A percentile compares a stretch with the other conserved stretches of the same genome.
phyloP scores from a whole-genome alignment of 176 grass and related monocot species.

The Tuctoria greenei region DNA sequence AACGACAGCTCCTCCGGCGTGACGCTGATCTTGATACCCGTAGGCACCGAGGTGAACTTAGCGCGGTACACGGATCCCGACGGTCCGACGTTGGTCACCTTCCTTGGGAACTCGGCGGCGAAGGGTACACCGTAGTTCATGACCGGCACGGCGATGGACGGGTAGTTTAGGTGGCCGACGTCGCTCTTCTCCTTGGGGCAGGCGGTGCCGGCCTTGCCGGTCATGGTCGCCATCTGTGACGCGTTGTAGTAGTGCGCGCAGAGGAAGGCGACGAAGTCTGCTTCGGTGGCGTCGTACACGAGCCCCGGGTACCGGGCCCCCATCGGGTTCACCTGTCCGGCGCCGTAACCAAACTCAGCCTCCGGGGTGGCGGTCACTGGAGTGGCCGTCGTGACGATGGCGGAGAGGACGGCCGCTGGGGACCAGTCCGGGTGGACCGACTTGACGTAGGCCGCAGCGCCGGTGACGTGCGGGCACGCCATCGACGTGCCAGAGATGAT shows the following conservation, averaged over 20 bases:
- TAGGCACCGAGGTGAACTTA: neutral
- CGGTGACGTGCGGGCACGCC: slow-evolving; percentile 63
- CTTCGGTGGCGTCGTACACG: slow-evolving; percentile 29
- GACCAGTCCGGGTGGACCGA: slow-evolving; percentile 30
- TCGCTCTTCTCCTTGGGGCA: neutral
- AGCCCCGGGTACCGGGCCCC: slow-evolving; percentile 17
- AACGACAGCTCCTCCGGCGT: slow-evolving; percentile 8
- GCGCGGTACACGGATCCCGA: slow-evolving; percentile 3
- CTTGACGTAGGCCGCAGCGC: slow-evolving; percentile 32
- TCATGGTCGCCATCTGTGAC: slow-evolving; percentile 4
- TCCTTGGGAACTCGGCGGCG: slow-evolving; percentile 3
- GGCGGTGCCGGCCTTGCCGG: neutral
- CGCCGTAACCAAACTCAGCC: slow-evolving; percentile 24
- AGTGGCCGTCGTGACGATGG: slow-evolving; percentile 28
- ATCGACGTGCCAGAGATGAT: slow-evolving; percentile 81
- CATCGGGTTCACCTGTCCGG: slow-evolving; percentile 28
- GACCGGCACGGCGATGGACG: slow-evolving; percentile 39
- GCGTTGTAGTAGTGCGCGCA: slow-evolving; percentile 39
- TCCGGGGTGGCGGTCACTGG: neutral
- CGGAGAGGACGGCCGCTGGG: slow-evolving; percentile 17
- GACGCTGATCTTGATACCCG: neutral
- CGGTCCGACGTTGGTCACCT: slow-evolving; percentile 28
- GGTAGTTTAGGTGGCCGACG: slow-evolving; percentile 43
- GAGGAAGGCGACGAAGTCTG: slow-evolving; percentile 42
- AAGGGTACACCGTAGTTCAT: slow-evolving; percentile 25